Evolutionary conservation across 78 protist species (phyloP).

Genomic region (Guillardia theta): DNA sequence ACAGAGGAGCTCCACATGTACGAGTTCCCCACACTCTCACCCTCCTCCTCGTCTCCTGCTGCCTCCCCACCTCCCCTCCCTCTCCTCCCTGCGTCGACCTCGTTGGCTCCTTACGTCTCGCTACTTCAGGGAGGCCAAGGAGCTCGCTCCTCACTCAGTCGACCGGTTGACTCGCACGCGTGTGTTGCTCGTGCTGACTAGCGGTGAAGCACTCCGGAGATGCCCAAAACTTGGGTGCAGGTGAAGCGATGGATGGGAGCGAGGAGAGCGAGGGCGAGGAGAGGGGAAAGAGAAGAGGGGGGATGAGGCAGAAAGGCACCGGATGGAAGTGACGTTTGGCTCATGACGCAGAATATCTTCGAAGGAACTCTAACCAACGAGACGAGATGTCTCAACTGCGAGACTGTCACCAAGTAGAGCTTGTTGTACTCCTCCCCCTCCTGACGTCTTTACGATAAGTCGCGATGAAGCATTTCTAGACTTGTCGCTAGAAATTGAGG

Average conservation of each 20-base stretch:
- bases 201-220: too few relatives aligned
- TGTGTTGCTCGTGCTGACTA: too few relatives aligned
- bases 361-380: conserved; percentile 84
- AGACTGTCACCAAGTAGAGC: conserved; percentile 49
- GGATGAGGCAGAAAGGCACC: neutral
- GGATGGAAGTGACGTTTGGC: neutral
- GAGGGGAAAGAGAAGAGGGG: neutral
- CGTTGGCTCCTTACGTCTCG: neutral
- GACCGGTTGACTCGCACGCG: too few relatives aligned
- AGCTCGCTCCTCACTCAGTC: too few relatives aligned
- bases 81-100: neutral
- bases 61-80: neutral
- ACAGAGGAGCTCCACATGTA: conserved; percentile 64
- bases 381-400: conserved; percentile 86
- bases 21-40: neutral
- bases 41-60: neutral
- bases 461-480: conserved; percentile 86
- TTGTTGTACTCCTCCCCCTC: neutral
- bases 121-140: too few relatives aligned
- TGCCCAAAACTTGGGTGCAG: too few relatives aligned
- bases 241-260: neutral
- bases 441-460: neutral
- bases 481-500: conserved; percentile 76
- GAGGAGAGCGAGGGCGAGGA: neutral
- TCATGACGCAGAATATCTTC: conserved; percentile 44